Base-by-base conservation (phyloP, 345 rosid species). In the Angophora floribunda region DNA sequence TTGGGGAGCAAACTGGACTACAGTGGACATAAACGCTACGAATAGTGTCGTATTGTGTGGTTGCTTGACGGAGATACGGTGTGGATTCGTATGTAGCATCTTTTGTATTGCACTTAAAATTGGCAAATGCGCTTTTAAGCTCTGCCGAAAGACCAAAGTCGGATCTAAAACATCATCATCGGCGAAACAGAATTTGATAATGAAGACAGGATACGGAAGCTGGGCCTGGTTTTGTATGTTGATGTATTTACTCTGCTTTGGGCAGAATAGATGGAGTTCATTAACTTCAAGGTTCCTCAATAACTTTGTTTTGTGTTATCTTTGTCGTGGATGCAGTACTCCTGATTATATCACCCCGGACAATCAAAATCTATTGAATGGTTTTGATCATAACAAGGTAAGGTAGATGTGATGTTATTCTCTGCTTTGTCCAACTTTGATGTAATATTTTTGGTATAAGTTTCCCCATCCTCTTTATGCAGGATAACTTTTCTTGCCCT, bases 291-390 rank as follows among this genome's bases (percentile, higher is more conserved):
- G 80, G 49, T 41, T 9, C 44, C 4, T 32, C 22, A n/a, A 57
- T 41, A 19, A 75, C 82, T 75, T 21, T 89, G n/a, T 87, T 65
- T 26, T 28, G 28, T 86, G 82, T 32, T 88, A 41, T 28, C 82
- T 87, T 28, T 63, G 26, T 89, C 57, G 85, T 88, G 86, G 36
- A 89, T 92, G 91, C 96, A 98, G 99, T 91, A 97, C 99, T 87
- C 99, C 99, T 13, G 99, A 97, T 89, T 98, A 98, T 87, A 95
- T 97, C 87, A 97, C 99, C 3, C 99, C 99, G 16, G 98, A 95
- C 87, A 95, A 98, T 93, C 99, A 94, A 90, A 93, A 93, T 86
- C 63, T 95, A 89, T 51, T 90, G 87, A 90, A 55, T 89, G 88
- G 94, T 86, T 90, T 96, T 49, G 97, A 96, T 88, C 92, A 90